Evolutionary conservation across 805 yeast genomes (phyloP).

Genomic region (Monosporozyma yasuniensis): DNA sequence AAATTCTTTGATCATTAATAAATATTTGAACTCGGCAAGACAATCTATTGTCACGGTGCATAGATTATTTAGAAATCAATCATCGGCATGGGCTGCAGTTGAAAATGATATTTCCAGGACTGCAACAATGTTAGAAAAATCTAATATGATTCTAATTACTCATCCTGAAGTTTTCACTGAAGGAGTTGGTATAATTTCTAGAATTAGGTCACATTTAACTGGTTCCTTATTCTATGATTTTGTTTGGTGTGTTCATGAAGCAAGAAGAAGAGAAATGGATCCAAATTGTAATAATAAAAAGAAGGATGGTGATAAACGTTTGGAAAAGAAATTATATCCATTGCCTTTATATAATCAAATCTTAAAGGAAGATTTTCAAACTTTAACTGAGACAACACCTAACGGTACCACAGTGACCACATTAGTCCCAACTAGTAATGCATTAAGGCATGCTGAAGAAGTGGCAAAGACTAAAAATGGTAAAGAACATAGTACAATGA

Average conservation of each 20-base stretch:
- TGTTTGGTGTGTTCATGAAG: slow-evolving; percentile 93
- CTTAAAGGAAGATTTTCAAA: slow-evolving; percentile 77
- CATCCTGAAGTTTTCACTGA: slow-evolving; percentile 76
- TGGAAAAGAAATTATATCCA: slow-evolving; percentile 44
- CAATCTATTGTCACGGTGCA: slow-evolving; percentile 92
- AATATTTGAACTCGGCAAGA: slow-evolving; percentile 77
- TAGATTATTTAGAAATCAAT: slow-evolving; percentile 74
- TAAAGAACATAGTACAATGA: slow-evolving; percentile 32
- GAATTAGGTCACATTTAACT: slow-evolving; percentile 88
- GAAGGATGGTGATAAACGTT: slow-evolving; percentile 30
- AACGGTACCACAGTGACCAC: slow-evolving; percentile 89
- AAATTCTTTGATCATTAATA: slow-evolving; percentile 56
- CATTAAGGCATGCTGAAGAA: slow-evolving; percentile 37
- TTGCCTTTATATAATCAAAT: slow-evolving; percentile 87
- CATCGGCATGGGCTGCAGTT: slow-evolving; percentile 79
- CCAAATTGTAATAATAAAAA: slow-evolving; percentile 28
- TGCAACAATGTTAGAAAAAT: slow-evolving; percentile 81
- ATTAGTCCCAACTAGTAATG: slow-evolving; percentile 76
- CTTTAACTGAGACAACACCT: slow-evolving; percentile 79
- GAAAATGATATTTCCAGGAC: slow-evolving; percentile 87
- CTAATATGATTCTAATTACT: slow-evolving; percentile 77
- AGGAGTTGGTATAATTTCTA: slow-evolving; percentile 64
- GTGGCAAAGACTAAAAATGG: slow-evolving; percentile 19
- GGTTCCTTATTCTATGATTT: slow-evolving; percentile 86
- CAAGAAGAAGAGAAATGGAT: slow-evolving; percentile 58